Percentiles rank a stretch among this genome's conserved stretches.
These are phyloP conservation scores for Capronia epimyces DNA, from an alignment of 2,329 filamentous ascomycete genomes.

Conservation along the genomic window DNA sequence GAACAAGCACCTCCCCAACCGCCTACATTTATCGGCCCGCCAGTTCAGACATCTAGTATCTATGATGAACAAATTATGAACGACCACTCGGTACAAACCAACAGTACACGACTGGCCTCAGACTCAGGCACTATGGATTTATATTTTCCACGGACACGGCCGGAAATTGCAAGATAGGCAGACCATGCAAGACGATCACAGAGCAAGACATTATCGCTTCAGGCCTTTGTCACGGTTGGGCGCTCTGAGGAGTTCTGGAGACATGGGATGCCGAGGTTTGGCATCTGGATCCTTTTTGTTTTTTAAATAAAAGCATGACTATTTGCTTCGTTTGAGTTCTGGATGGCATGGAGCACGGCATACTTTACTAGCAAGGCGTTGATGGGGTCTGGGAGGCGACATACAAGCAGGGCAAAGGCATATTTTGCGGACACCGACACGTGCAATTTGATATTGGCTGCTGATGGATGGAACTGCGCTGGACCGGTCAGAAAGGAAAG, in stretches of 20 bases:
- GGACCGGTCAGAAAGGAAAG: too few species aligned
- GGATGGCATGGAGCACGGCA: neutral
- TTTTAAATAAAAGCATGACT: neutral
- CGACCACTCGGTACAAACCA: slow-evolving; percentile 7
- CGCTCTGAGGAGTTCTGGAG: neutral
- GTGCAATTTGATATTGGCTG: neutral
- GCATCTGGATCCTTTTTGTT: neutral
- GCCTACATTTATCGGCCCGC: slow-evolving; percentile 1
- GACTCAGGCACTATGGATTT: slow-evolving; percentile 12
- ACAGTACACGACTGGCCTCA: slow-evolving; percentile 12
- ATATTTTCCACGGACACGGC: slow-evolving; percentile 17
- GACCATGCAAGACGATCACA: neutral
- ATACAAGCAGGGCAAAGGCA: neutral
- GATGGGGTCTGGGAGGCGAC: neutral
- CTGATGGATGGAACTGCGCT: neutral
- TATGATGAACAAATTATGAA: too few species aligned
- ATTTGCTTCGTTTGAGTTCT: neutral
- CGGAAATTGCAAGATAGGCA: slow-evolving; percentile 22
- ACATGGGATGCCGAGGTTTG: neutral
- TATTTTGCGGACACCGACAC: neutral
- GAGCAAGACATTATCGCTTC: neutral
- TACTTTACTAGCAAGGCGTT: slow-evolving; percentile 2
- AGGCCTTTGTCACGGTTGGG: neutral
- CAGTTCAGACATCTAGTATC: neutral
- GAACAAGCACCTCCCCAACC: slow-evolving; percentile 2